A percentile compares a stretch with the other conserved stretches of the same genome.
Conservation (phyloP, 805 yeast species). For the Cyberlindnera meyerae region DNA sequence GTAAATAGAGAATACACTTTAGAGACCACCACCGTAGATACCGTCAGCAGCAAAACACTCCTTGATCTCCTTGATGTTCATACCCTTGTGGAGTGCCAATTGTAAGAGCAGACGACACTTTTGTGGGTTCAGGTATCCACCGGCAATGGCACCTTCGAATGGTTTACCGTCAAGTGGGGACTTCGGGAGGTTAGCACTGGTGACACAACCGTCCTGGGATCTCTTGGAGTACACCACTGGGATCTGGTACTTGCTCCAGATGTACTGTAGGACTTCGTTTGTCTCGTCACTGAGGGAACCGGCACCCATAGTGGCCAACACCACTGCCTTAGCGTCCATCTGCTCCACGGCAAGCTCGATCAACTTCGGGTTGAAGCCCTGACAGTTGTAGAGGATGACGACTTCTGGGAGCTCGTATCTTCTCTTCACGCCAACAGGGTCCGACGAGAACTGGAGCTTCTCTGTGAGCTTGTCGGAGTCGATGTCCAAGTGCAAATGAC, state of each 20-base stretch:
- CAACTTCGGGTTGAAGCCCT: constrained; percentile 48
- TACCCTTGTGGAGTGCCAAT: constrained; percentile 40
- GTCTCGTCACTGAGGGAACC: constrained; percentile 55
- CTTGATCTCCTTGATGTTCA: constrained; percentile 31
- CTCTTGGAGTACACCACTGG: constrained; percentile 64
- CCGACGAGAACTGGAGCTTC: constrained; percentile 21
- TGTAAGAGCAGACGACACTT: constrained; percentile 56
- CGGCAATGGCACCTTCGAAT: constrained; percentile 45
- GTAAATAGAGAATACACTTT: background rate
- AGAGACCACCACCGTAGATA: constrained; percentile 36
- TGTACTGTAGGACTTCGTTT: constrained; percentile 37
- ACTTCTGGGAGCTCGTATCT: constrained; percentile 37
- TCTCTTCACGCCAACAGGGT: constrained; percentile 22
- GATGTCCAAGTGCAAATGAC: constrained; percentile 36
- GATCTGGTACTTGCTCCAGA: constrained; percentile 34
- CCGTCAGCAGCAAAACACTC: constrained; percentile 33
- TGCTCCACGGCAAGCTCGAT: constrained; percentile 43
- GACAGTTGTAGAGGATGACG: constrained; percentile 56
- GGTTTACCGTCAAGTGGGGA: constrained; percentile 26
- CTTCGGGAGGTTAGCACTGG: constrained; percentile 29
- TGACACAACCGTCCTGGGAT: constrained; percentile 69
- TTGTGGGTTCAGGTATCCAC: constrained; percentile 64
- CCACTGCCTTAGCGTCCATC: constrained; percentile 47
- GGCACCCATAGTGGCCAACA: constrained; percentile 69
- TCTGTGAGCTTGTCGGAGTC: constrained; percentile 22